A percentile compares a stretch with the other conserved stretches of the same genome.
These are phyloP conservation scores for Tardiomyces depauwii DNA, from an alignment of 1,139 yeast genomes.

Conservation along the genomic window DNA sequence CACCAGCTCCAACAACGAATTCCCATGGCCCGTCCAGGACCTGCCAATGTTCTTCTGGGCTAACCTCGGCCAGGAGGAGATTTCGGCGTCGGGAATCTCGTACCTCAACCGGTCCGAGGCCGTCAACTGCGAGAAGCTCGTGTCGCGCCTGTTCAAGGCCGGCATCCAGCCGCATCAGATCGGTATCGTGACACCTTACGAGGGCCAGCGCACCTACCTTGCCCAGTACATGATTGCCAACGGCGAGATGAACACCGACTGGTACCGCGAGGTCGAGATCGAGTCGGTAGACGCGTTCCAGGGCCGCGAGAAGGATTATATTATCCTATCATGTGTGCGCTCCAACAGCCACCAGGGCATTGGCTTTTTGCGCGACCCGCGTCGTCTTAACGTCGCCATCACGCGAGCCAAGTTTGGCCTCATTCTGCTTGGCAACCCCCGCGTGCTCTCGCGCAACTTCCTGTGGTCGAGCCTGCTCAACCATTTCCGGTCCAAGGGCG, in stretches of 20 bases:
- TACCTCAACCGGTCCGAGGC: slow-evolving; percentile 84
- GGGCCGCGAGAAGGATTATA: slow-evolving; percentile 89
- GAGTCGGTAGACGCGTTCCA: slow-evolving; percentile 94
- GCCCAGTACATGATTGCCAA: slow-evolving; percentile 69
- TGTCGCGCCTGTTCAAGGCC: slow-evolving; percentile 62
- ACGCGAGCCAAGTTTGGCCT: slow-evolving; percentile 87
- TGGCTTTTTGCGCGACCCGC: slow-evolving; percentile 82
- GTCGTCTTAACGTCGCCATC: slow-evolving; percentile 85
- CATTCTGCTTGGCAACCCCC: slow-evolving; percentile 74
- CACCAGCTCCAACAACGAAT: slow-evolving; percentile 40
- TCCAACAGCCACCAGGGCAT: slow-evolving; percentile 75
- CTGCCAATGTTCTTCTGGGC: slow-evolving; percentile 96
- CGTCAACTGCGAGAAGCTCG: slow-evolving; percentile 73
- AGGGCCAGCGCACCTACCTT: slow-evolving; percentile 82
- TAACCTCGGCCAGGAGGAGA: slow-evolving; percentile 79
- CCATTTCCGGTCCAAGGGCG: slow-evolving; percentile 76
- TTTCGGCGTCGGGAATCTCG: slow-evolving; percentile 75
- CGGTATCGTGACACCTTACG: slow-evolving; percentile 91
- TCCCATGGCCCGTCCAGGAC: slow-evolving; percentile 84
- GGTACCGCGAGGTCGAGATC: slow-evolving; percentile 69
- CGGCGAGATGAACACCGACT: slow-evolving; percentile 50
- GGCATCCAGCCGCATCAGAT: slow-evolving; percentile 78
- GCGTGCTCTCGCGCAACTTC: slow-evolving; percentile 56
- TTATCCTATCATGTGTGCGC: slow-evolving; percentile 82
- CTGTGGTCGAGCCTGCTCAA: slow-evolving; percentile 73